Evolutionary conservation across 2,329 filamentous ascomycete genomes (phyloP), one percentile per base, ranked within the genome.

Genomic region (Diaporthe nobilis): DNA sequence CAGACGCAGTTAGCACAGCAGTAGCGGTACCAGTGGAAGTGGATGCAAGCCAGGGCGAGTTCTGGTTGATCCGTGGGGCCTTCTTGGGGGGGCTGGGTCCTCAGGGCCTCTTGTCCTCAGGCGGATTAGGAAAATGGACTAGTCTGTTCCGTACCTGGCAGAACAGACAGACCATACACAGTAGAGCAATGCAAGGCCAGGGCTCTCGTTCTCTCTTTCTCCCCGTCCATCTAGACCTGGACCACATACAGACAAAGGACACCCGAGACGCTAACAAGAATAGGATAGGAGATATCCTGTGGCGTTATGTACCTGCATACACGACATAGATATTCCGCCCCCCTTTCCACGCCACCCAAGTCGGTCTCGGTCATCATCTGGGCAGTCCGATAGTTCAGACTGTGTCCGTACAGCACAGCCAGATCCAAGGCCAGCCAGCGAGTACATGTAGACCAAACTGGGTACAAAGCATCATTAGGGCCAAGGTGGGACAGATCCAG

Each of bases 401-500:
- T 9, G 44, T 22, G 2, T 49, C 8, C 8, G 8, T 49, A 22
- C 44, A 49, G 44, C 20, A 49, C 44, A 49, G 44, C 22, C 44
- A 49, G 44, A 49, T 49, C 44, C 12, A 25, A 39, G 37, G 37
- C 37, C 37, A 39, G 37, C 37, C 37, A 39, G 12, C 3, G 3
- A 39, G 37, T 39, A 39, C 37, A 39, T 39, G 37, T 37, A 58
- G 55, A 37, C 31, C 10, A 37, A 34, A 12, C 3, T 60, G 20
- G 57, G 34, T 22, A 10, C 57, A 60, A 22, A 60, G 22, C 57
- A 39, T 60, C 22, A 20, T 44, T 44, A 1, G 57, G 8, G 28
- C 28, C 13, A 57, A 31, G 55, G 39, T 63, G 39, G 37, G 37
- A 63, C 58, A 63, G 58, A 63, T 63, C 58, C 58, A 63, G 5